Conservation (phyloP, 2,329 filamentous ascomycete genomes). For the Parasarocladium wereldwijsianum region DNA sequence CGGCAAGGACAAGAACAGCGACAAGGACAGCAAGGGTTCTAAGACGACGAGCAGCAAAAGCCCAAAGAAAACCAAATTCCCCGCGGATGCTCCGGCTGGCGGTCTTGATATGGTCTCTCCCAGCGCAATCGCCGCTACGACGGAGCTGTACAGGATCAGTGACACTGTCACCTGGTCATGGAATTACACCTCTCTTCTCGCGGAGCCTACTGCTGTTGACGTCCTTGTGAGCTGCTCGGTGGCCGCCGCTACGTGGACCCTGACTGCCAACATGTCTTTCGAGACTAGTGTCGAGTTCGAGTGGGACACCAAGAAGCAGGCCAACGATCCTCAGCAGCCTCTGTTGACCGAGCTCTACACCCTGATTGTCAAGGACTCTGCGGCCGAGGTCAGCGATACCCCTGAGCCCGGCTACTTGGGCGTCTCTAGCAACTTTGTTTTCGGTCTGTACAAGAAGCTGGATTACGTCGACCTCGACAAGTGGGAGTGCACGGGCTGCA, state of each 20-base stretch:
- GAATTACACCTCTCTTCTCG: slow-evolving; percentile 50
- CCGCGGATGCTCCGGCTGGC: slow-evolving; percentile 31
- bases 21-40: slow-evolving; percentile 4
- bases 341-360: slow-evolving; percentile 43
- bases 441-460: slow-evolving; percentile 41
- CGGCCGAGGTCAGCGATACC: slow-evolving; percentile 30
- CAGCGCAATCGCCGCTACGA: slow-evolving; percentile 23
- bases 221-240: slow-evolving; percentile 40
- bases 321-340: slow-evolving; percentile 27
- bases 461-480: slow-evolving; percentile 34
- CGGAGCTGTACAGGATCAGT: slow-evolving; percentile 44
- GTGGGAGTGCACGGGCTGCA: slow-evolving; percentile 45
- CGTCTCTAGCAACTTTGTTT: slow-evolving; percentile 31
- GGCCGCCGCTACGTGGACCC: slow-evolving; percentile 39
- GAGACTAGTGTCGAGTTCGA: slow-evolving; percentile 32
- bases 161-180: slow-evolving; percentile 45
- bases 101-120: slow-evolving; percentile 39
- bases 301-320: slow-evolving; percentile 42
- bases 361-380: slow-evolving; percentile 46
- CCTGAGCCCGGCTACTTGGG: slow-evolving; percentile 41
- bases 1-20: slow-evolving; percentile 12
- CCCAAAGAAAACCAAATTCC: slow-evolving; percentile 23
- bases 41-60: background rate
- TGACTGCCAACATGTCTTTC: slow-evolving; percentile 49
- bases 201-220: slow-evolving; percentile 44